Percentiles rank a stretch among this genome's conserved stretches.
Conservation (phyloP, 1,139 yeast genomes). For the Geotrichum siamense region DNA sequence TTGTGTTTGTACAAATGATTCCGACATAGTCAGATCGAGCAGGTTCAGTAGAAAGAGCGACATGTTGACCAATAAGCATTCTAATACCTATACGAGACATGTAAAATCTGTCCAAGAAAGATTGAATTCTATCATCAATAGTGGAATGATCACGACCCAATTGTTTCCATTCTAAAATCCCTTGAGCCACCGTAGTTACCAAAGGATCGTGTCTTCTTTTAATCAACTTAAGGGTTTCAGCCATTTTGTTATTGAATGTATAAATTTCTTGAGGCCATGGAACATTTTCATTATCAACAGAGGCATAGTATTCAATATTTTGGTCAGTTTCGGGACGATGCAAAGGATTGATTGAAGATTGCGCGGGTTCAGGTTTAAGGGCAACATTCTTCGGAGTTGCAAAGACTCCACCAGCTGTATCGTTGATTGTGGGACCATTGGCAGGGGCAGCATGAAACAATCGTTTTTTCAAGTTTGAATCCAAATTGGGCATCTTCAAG, state of each 20-base stretch:
- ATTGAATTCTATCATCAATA: slow-evolving; percentile 55
- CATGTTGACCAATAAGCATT: slow-evolving; percentile 84
- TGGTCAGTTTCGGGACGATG: slow-evolving; percentile 17
- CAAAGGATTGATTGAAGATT: slow-evolving; percentile 9
- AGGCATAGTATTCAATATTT: slow-evolving; percentile 50
- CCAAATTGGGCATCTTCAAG: slow-evolving; percentile 23
- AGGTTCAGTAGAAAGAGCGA: slow-evolving; percentile 62
- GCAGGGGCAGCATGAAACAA: slow-evolving; percentile 7
- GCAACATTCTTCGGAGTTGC: slow-evolving; percentile 20
- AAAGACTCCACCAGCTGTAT: neutral
- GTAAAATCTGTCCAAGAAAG: slow-evolving; percentile 73
- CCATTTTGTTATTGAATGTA: slow-evolving; percentile 61
- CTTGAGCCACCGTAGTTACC: slow-evolving; percentile 88
- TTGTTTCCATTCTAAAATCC: slow-evolving; percentile 81
- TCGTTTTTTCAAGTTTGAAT: slow-evolving; percentile 13
- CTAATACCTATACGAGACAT: slow-evolving; percentile 84
- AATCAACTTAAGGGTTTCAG: slow-evolving; percentile 59
- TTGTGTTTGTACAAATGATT: slow-evolving; percentile 73
- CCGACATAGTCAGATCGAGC: slow-evolving; percentile 64
- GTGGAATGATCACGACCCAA: slow-evolving; percentile 14
- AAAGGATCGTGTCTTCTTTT: slow-evolving; percentile 88
- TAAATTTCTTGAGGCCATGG: slow-evolving; percentile 70
- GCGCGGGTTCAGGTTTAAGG: slow-evolving; percentile 28
- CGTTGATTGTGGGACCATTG: neutral
- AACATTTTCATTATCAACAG: slow-evolving; percentile 46